A percentile compares a stretch with the other conserved stretches of the same genome.
These are phyloP conservation scores for Dovyalis caffra DNA, from an alignment of 345 rosid species.

Conservation along the genomic window DNA sequence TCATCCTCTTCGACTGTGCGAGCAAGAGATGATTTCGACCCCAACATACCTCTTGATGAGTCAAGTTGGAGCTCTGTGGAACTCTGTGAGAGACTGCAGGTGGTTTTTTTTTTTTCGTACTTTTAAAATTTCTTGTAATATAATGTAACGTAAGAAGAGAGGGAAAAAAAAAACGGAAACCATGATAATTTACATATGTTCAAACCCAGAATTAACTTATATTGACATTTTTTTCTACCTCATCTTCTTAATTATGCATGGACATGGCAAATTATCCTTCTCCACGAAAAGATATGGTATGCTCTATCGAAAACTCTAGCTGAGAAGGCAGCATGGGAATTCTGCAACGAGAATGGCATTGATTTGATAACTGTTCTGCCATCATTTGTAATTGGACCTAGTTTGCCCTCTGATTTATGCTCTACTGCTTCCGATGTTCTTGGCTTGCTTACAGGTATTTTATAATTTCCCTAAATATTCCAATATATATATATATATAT, in stretches of 20 bases:
- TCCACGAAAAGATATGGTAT: conserved; percentile 56
- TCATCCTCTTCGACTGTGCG: conserved; percentile 84
- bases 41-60: conserved; percentile 67
- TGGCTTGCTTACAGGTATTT: conserved; percentile 68
- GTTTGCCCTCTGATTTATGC: conserved; percentile 64
- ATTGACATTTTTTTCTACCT: too few relatives aligned
- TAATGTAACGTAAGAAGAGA: too few relatives aligned
- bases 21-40: conserved; percentile 62
- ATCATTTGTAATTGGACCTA: conserved; percentile 76
- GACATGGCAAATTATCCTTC: too few relatives aligned
- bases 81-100: conserved; percentile 70
- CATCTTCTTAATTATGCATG: too few relatives aligned
- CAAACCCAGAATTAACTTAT: too few relatives aligned
- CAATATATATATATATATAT: too few relatives aligned
- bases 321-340: conserved; percentile 89
- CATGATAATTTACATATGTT: too few relatives aligned
- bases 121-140: too few relatives aligned
- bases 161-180: too few relatives aligned
- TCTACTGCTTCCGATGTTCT: conserved; percentile 83
- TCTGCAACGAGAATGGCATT: conserved; percentile 57
- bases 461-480: not conserved
- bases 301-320: conserved; percentile 72
- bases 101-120: too few relatives aligned
- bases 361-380: conserved; percentile 69
- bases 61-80: conserved; percentile 82